Base-by-base conservation (phyloP, 129 eudicot genomes). In the Tagetes erecta region DNA sequence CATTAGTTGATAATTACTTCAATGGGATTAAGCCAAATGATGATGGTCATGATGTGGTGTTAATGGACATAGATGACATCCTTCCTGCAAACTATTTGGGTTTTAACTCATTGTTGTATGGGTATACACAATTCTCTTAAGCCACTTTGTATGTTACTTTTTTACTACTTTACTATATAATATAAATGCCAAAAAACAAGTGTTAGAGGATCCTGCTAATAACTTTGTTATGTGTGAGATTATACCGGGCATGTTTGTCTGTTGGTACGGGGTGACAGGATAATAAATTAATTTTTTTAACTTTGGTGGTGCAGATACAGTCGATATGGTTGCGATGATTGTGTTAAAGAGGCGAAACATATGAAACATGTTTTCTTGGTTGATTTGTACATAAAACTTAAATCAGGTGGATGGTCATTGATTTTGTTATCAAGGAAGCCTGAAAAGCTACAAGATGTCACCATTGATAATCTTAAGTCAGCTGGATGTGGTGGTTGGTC, bases 1-100 rank as follows among this genome's bases (percentile, higher is more conserved):
- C 81, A 30, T 30, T 88, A 44, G 79, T 67, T 60, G 84, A 85
- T 77, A 72, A 73, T 73, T 85, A 83, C 78, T 81, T 88, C 62
- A 74, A 77, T 64, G 73, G 76, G 53, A 11, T 73, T 20, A 67
- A 12, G 68, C 85, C 82, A 53, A 40, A 51, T 58, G 67, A 62
- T 47, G 68, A 53, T 55, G 88, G 86, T 62, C 80, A 53, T 34
- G 88, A 81, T 70, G 76, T 73, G 66, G 90, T 88, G 70, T 71
- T 88, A 68, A 70, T 88, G 82, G 95, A 88, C 68, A 79, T 72
- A 44, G 95, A 88, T 70, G 95, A 88, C 69, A n/a, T 87, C 49
- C 49, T 88, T 66, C 55, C 77, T 13, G 46, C 82, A 9, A 64
- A 79, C 36, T 38, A 42, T 72, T 60, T 45, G 12, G 49, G 56